Evolutionary conservation across 2,329 filamentous ascomycete genomes (phyloP), one percentile per base, ranked within the genome.

Genomic region (Paecilomyces fulvus): DNA sequence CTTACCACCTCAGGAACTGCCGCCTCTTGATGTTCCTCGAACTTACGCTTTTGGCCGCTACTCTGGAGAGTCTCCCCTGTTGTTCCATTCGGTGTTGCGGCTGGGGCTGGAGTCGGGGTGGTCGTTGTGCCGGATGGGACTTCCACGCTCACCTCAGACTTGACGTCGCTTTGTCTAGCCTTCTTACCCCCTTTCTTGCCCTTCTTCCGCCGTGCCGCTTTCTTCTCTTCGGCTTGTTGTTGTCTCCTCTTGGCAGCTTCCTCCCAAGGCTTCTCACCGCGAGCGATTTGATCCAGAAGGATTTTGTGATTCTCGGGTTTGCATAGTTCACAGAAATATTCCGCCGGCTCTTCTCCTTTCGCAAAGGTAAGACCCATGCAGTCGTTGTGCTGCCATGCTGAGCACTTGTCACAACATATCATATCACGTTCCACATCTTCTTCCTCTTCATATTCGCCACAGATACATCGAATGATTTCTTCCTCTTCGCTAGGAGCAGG

Each of bases 371-470:
- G 83, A 54, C 90, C 90, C 79, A 99, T 90, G 70, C 94, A 99
- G 61, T 95, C 87, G 67, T 96, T 96, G 74, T 99, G 94, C 74
- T 99, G 94, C 94, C 94, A 99, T 48, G 88, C 92, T 52, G 84
- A 85, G 73, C 94, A 99, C 51, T 83, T 84, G 73, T 99, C 94
- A 77, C 94, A 99, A 59, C 89, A 90, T 66, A 99, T 96, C 91
- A 95, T 97, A 54, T 91, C 86, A 65, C 94, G 87, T 62, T 88
- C 89, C 12, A 89, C 86, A 64, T 95, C 89, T 63, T 92, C 89
- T 58, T 92, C 88, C 63, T 91, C 88, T 64, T 89, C 88, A 49
- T 89, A 89, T 58, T 90, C 87, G 63, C 94, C 92, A 69, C 92
- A 99, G 52, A 96, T 88, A 72, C 92, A 99, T 63, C 92, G 88